Evolutionary conservation across 2,329 filamentous ascomycete genomes (phyloP).

Genomic region (Basipetospora chlamydospora): DNA sequence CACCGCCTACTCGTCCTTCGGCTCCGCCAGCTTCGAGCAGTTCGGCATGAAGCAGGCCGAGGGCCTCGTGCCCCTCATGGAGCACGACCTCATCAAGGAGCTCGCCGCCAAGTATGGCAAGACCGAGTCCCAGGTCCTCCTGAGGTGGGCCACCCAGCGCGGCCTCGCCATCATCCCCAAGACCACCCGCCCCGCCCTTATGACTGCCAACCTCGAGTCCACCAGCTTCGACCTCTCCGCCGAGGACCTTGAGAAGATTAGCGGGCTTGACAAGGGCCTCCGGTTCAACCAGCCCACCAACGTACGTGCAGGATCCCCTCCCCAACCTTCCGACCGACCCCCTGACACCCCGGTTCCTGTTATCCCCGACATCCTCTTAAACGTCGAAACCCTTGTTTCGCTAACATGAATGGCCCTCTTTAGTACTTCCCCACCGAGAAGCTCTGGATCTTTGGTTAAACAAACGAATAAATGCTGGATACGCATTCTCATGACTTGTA

Average conservation of each 20-base stretch:
- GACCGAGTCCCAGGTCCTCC: slow-evolving; percentile 64
- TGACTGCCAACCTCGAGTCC: slow-evolving; percentile 54
- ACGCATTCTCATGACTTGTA: slow-evolving; percentile 5
- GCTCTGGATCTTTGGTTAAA: slow-evolving; percentile 44
- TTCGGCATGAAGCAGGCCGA: slow-evolving; percentile 53
- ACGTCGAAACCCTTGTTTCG: no score
- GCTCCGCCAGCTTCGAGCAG: slow-evolving; percentile 65
- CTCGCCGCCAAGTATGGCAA: slow-evolving; percentile 58
- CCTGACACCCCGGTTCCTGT: no score
- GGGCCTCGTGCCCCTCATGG: slow-evolving; percentile 53
- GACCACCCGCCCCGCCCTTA: slow-evolving; percentile 37
- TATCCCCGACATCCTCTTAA: no score
- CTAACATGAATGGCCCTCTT: not conserved
- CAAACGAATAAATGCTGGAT: slow-evolving; percentile 5
- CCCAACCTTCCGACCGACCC: no score
- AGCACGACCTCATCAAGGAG: slow-evolving; percentile 48
- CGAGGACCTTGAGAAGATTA: slow-evolving; percentile 53
- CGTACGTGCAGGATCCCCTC: slow-evolving; percentile 39
- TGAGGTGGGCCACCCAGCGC: slow-evolving; percentile 78
- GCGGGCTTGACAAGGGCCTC: slow-evolving; percentile 47
- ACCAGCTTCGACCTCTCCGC: slow-evolving; percentile 50
- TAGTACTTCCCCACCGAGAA: slow-evolving; percentile 41
- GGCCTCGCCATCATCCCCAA: slow-evolving; percentile 73
- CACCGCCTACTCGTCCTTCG: slow-evolving; percentile 76
- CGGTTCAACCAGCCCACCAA: slow-evolving; percentile 62